Base-by-base conservation (phyloP, 2,329 filamentous ascomycete species). In the Colletotrichum sp. region DNA sequence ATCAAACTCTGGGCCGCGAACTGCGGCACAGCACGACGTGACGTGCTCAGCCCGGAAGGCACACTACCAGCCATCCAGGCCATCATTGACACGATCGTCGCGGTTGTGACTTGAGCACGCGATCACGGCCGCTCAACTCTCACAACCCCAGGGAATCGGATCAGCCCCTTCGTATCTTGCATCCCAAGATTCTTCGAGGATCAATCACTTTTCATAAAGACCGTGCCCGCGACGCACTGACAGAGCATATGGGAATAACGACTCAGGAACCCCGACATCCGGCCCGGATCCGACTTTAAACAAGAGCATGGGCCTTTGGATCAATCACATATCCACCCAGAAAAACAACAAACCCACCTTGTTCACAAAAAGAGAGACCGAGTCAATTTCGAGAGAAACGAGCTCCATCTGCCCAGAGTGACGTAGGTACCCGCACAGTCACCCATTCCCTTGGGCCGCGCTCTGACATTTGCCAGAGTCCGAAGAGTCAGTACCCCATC, bases 361-460 rank as follows among this genome's bases (percentile, higher is more conserved):
- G 12, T 32, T 26, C 34, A 63, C 55, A 62, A 70, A 52, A 28
- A 36, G n/a, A 49, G 5, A 28, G n/a, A 21, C 57, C 28, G 70
- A 65, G 57, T 73, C 70, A 60, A 57, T 59, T 12, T 44, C 24
- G 44, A 24, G 55, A 59, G 28, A n/a, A 39, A 26, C 70, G 44
- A 73, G 36, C 59, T 73, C 63, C n/a, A 24, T 72, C 49, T n/a
- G 39, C 18, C 55, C 55, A 72, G 63, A 72, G 57, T 76, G 73
- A 76, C 70, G 73, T 76, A 76, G 63, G 64, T 69, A 44, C 49
- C 73, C 70, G 59, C 73, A n/a, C 21, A 26, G 64, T 26, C 64
- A 60, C 24, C 73, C 70, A 30, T 49, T 64, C 59, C 59, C 73
- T 52, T 76, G 64, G 73, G 70, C 73, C 73, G 70, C 73, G 70